A percentile compares a stretch with the other conserved stretches of the same genome.
phyloP scores from a whole-genome alignment of 768 basidiomycete genomes.

The Leccinum olivaceopallidum region DNA sequence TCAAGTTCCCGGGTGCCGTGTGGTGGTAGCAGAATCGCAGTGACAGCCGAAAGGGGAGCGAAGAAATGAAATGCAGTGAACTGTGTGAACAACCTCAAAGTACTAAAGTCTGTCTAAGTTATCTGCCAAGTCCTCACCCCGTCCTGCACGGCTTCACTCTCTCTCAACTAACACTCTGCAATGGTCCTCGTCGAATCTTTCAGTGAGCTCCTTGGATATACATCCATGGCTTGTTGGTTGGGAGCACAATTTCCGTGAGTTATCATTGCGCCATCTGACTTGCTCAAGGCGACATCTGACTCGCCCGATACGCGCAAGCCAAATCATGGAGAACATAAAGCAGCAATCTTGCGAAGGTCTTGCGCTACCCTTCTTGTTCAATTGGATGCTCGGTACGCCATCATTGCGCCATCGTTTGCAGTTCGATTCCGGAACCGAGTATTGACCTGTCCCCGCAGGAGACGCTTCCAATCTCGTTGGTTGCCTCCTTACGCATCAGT shows the following conservation, averaged over 20 bases:
- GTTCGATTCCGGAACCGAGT: neutral
- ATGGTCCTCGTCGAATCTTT: slow-evolving; percentile 31
- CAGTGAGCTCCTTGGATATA: slow-evolving; percentile 69
- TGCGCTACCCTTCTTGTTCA: slow-evolving; percentile 88
- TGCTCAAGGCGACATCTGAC: slow-evolving; percentile 12
- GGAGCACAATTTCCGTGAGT: slow-evolving; percentile 89
- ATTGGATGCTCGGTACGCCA: slow-evolving; percentile 84
- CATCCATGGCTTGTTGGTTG: slow-evolving; percentile 78
- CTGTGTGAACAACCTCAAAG: slow-evolving; percentile 11
- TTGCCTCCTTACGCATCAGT: slow-evolving; percentile 87
- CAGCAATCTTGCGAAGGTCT: slow-evolving; percentile 85
- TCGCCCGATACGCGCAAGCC: slow-evolving; percentile 44
- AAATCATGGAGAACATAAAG: slow-evolving; percentile 77
- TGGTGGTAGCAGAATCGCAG: neutral
- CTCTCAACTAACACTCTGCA: neutral
- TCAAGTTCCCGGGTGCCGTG: neutral
- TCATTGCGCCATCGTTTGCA: slow-evolving; percentile 7
- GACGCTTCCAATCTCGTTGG: slow-evolving; percentile 93
- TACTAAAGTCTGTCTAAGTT: too few relatives aligned
- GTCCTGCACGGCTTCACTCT: neutral
- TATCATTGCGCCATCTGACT: slow-evolving; percentile 4
- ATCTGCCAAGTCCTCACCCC: neutral
- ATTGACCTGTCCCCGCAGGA: slow-evolving; percentile 45
- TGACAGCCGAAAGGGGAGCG: slow-evolving; percentile 1
- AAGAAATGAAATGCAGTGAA: neutral